These are phyloP conservation scores for Daedalea quercina DNA, from an alignment of 768 basidiomycete genomes.

Conservation along the genomic window DNA sequence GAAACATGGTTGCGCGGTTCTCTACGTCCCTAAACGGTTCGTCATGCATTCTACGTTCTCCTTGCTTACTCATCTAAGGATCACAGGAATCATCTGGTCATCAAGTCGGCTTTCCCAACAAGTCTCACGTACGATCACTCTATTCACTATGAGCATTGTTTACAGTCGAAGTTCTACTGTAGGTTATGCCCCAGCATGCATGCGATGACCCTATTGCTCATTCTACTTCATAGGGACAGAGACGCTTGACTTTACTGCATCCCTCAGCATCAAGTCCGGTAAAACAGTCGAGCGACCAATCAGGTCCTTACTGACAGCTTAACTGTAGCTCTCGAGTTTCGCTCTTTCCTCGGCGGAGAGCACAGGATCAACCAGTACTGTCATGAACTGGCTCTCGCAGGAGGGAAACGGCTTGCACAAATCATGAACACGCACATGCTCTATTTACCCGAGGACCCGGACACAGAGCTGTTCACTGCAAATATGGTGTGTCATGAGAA, in stretches of 20 bases:
- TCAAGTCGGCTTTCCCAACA: conserved; percentile 51
- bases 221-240: background rate
- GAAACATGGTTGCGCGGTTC: conserved; percentile 44
- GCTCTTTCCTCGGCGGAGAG: conserved; percentile 68
- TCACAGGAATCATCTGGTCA: conserved; percentile 52
- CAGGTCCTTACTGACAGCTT: too few species aligned
- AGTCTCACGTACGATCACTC: conserved; percentile 32
- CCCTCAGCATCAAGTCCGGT: background rate
- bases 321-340: conserved; percentile 57
- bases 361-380: conserved; percentile 62
- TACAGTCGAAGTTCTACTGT: conserved; percentile 50
- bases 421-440: conserved; percentile 54
- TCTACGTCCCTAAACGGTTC: background rate
- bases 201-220: background rate
- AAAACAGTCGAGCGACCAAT: too few species aligned
- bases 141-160: conserved; percentile 16
- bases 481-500: conserved; percentile 48
- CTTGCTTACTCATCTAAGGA: conserved; percentile 20
- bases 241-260: background rate
- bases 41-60: conserved; percentile 27
- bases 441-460: conserved; percentile 44
- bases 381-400: conserved; percentile 55
- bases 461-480: conserved; percentile 38
- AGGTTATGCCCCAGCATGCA: conserved; percentile 18
- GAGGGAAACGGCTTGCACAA: conserved; percentile 52